Conservation (phyloP, 2,329 filamentous ascomycete genomes). For the Chrysoporthe cubensis region DNA sequence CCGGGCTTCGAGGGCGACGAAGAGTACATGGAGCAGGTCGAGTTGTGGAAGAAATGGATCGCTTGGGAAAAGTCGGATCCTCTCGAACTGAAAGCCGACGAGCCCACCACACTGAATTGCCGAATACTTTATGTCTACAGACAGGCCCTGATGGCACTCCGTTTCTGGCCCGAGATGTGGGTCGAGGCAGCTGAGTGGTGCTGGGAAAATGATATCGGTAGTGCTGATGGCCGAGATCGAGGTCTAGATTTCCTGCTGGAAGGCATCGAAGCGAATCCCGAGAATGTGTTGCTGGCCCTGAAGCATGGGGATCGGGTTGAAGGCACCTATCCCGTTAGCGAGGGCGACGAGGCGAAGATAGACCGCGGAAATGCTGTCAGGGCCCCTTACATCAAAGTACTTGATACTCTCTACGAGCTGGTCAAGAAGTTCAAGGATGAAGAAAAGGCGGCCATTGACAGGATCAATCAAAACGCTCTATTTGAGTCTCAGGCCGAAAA, state of each 20-base stretch:
- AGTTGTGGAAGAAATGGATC: slow-evolving; percentile 93
- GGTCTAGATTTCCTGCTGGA: slow-evolving; percentile 80
- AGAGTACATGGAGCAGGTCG: slow-evolving; percentile 82
- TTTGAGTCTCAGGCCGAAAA: slow-evolving; percentile 24
- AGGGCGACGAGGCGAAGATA: slow-evolving; percentile 73
- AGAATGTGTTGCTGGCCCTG: slow-evolving; percentile 88
- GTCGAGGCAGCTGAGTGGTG: slow-evolving; percentile 94
- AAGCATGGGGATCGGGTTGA: slow-evolving; percentile 90
- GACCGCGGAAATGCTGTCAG: slow-evolving; percentile 79
- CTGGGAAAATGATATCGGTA: slow-evolving; percentile 71
- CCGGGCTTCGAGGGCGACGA: slow-evolving; percentile 85
- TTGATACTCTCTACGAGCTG: slow-evolving; percentile 87
- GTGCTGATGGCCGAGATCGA: slow-evolving; percentile 59
- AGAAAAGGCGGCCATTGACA: slow-evolving; percentile 61
- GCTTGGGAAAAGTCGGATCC: slow-evolving; percentile 94
- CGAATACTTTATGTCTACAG: slow-evolving; percentile 90
- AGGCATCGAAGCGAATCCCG: slow-evolving; percentile 87
- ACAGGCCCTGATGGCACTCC: slow-evolving; percentile 88
- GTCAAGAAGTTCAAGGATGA: slow-evolving; percentile 72
- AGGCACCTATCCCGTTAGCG: slow-evolving; percentile 73
- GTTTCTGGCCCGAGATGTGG: slow-evolving; percentile 97
- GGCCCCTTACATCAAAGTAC: slow-evolving; percentile 79
- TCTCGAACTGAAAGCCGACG: slow-evolving; percentile 81
- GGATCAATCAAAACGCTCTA: slow-evolving; percentile 54
- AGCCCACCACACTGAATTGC: slow-evolving; percentile 72